phyloP scores from a whole-genome alignment of 176 grass and related monocot genomes.

The Cenchrus fungigraminus region DNA sequence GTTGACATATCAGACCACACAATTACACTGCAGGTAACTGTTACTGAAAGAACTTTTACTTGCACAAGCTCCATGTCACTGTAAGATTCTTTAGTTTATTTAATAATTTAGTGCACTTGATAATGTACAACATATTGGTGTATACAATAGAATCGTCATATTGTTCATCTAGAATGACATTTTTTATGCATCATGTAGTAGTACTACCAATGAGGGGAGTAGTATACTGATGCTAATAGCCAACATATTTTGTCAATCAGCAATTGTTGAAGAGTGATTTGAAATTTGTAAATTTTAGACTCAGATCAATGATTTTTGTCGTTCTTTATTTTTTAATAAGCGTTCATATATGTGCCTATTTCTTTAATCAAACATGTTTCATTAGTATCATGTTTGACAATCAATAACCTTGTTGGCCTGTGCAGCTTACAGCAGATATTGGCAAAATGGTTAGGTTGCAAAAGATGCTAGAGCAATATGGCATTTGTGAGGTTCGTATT shows the following conservation, averaged over 20 bases:
- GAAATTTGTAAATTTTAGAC: not conserved
- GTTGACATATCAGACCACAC: slow-evolving; percentile 86
- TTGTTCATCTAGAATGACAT: not conserved
- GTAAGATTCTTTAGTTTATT: not conserved
- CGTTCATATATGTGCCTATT: slow-evolving; percentile 1
- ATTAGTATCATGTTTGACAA: not conserved
- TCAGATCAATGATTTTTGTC: not conserved
- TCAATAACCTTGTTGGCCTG: slow-evolving; percentile 32
- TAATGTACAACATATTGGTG: not conserved
- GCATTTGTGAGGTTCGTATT: slow-evolving; percentile 62
- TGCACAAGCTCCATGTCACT: not conserved
- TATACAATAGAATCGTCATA: not conserved
- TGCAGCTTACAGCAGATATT: slow-evolving; percentile 62
- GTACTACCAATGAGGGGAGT: no score
- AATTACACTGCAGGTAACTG: slow-evolving; percentile 69
- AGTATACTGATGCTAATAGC: no score
- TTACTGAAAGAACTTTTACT: slow-evolving; percentile 2
- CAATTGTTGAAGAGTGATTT: not conserved
- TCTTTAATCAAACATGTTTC: slow-evolving; percentile 16
- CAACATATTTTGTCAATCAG: not conserved
- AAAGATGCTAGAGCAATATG: slow-evolving; percentile 59
- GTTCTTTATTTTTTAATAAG: not conserved
- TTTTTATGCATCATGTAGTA: not conserved
- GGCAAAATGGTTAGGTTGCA: slow-evolving; percentile 63
- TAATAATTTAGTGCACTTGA: not conserved